These are phyloP conservation scores for Alternaria sp. DNA, from an alignment of 2,329 filamentous ascomycete species.

Conservation along the genomic window DNA sequence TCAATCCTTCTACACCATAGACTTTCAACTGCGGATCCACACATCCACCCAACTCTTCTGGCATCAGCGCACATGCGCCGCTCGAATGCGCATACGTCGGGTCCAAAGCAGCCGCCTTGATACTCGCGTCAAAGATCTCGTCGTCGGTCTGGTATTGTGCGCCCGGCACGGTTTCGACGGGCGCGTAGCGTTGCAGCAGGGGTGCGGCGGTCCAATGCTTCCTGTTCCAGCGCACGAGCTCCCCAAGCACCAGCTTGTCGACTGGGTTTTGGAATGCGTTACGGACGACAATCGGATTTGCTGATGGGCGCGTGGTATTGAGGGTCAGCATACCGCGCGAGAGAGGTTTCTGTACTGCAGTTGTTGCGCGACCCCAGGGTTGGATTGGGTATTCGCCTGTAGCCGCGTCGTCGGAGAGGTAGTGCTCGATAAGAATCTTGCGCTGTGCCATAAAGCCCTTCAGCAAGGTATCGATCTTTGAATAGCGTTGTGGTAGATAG, in stretches of 20 bases:
- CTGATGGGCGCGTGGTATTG: slow-evolving; percentile 38
- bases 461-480: slow-evolving; percentile 9
- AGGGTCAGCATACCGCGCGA: slow-evolving; percentile 44
- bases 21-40: slow-evolving; percentile 20
- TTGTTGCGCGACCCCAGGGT: slow-evolving; percentile 13
- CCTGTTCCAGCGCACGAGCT: slow-evolving; percentile 41
- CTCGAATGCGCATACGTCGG: slow-evolving; percentile 23
- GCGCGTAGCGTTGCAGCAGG: slow-evolving; percentile 36
- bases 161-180: slow-evolving; percentile 38
- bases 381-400: slow-evolving; percentile 32
- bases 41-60: slow-evolving; percentile 25
- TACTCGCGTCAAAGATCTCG: slow-evolving; percentile 14
- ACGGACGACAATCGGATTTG: slow-evolving; percentile 35
- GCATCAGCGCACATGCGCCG: slow-evolving; percentile 29
- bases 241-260: slow-evolving; percentile 38
- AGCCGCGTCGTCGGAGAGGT: slow-evolving; percentile 19
- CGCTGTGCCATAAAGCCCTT: slow-evolving; percentile 17
- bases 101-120: slow-evolving; percentile 1
- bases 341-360: slow-evolving; percentile 20
- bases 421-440: slow-evolving; percentile 11
- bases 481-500: slow-evolving; percentile 15
- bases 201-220: slow-evolving; percentile 33
- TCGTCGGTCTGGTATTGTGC: slow-evolving; percentile 23
- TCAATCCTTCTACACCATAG: slow-evolving; percentile 23
- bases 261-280: slow-evolving; percentile 41